Percentiles rank a stretch among this genome's conserved stretches.
These are phyloP conservation scores for Populus euphratica DNA, from an alignment of 345 rosid genomes.

Conservation along the genomic window DNA sequence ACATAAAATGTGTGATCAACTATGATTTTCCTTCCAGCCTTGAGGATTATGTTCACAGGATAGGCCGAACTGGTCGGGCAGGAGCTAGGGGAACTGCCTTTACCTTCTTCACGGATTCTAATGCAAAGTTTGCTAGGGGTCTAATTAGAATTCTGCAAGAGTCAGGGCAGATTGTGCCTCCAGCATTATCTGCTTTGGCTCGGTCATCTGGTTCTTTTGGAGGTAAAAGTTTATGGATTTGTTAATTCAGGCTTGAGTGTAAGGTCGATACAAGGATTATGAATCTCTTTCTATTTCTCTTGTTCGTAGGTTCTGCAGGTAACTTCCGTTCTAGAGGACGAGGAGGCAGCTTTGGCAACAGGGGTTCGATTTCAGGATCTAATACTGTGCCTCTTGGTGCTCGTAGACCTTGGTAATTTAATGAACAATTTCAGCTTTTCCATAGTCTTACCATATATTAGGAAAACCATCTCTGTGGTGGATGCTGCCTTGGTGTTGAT, in stretches of 20 bases:
- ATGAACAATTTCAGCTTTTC: too few relatives aligned
- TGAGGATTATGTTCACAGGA: constrained; percentile 95
- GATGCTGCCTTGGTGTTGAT: not conserved
- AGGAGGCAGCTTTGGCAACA: constrained; percentile 67
- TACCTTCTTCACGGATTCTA: constrained; percentile 76
- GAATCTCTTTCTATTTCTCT: not conserved
- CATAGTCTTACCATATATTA: too few relatives aligned
- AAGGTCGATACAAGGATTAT: not conserved
- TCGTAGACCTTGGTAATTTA: constrained; percentile 50
- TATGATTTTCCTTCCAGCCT: constrained; percentile 90
- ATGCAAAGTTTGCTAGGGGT: constrained; percentile 77
- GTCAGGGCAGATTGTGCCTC: constrained; percentile 66
- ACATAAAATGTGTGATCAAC: constrained; percentile 95
- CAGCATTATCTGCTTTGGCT: constrained; percentile 41
- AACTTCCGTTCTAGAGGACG: constrained; percentile 77
- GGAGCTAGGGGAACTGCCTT: constrained; percentile 93
- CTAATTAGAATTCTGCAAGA: constrained; percentile 84
- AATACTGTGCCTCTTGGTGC: constrained; percentile 70
- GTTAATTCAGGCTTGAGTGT: not conserved
- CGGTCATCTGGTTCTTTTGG: constrained; percentile 47
- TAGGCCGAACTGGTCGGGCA: constrained; percentile 97
- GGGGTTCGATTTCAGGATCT: constrained; percentile 63
- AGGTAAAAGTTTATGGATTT: constrained; percentile 37
- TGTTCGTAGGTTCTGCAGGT: constrained; percentile 49
- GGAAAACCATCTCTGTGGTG: too few relatives aligned